Evolutionary conservation across 805 yeast genomes (phyloP).

Genomic region (Ogataea minuta): DNA sequence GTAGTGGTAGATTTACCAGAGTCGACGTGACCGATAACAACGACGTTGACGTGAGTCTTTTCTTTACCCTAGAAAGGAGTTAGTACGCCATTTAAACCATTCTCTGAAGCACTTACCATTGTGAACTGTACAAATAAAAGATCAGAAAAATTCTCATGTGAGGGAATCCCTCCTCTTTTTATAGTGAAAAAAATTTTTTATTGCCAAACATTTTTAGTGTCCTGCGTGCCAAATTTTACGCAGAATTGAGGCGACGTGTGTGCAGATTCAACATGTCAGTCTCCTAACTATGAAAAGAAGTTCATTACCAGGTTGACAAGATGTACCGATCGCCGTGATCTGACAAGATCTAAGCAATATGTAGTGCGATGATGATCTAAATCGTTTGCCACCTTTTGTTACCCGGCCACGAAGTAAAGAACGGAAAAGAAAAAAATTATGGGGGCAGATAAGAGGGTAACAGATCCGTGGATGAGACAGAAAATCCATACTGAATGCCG

Average conservation of each 20-base stretch:
- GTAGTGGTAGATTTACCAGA: slow-evolving; percentile 98
- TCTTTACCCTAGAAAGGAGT: slow-evolving; percentile 68
- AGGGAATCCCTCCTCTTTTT: slow-evolving; percentile 18
- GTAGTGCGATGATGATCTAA: too few relatives aligned
- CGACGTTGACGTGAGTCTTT: slow-evolving; percentile 98
- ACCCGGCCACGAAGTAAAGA: slow-evolving; percentile 9
- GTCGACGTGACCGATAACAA: slow-evolving; percentile 99
- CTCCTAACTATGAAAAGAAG: too few relatives aligned
- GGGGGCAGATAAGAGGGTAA: slow-evolving; percentile 8
- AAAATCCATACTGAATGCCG: background rate
- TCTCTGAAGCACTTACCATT: slow-evolving; percentile 15
- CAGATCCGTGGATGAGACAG: background rate
- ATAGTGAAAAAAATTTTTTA: slow-evolving; percentile 15
- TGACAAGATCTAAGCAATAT: too few relatives aligned
- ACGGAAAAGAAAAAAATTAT: slow-evolving; percentile 6
- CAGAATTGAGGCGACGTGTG: slow-evolving; percentile 2
- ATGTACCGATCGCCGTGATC: too few relatives aligned
- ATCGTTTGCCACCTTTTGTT: background rate
- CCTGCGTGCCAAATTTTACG: slow-evolving; percentile 17
- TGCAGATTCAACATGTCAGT: too few relatives aligned
- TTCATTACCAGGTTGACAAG: too few relatives aligned
- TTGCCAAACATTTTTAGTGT: slow-evolving; percentile 5
- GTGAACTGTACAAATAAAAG: slow-evolving; percentile 22
- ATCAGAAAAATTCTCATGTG: slow-evolving; percentile 10
- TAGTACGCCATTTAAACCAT: background rate